Percentiles rank a stretch among this genome's conserved stretches.
Evolutionary conservation across 345 rosid genomes (phyloP).

Genomic region (Microcos paniculata): DNA sequence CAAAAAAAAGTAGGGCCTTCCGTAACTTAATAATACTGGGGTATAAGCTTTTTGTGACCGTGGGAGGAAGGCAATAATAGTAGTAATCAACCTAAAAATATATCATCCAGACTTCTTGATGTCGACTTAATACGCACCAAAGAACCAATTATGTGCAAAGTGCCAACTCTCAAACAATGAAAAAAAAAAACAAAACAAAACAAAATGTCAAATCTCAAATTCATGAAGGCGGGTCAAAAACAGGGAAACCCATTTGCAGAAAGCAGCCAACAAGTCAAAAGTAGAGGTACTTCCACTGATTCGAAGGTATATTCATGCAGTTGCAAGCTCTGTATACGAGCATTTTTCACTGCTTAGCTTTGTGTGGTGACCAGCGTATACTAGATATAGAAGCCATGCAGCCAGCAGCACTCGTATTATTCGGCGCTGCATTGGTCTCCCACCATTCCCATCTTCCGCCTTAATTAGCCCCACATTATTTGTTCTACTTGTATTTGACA

Average conservation of each 20-base stretch:
- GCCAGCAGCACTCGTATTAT: background rate
- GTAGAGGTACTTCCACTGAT: background rate
- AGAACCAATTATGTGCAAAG: background rate
- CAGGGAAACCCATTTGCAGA: background rate
- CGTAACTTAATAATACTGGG: too few relatives aligned
- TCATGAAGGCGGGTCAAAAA: background rate
- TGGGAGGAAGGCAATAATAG: background rate
- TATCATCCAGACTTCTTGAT: background rate
- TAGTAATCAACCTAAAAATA: background rate
- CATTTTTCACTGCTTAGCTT: background rate
- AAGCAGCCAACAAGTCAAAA: background rate
- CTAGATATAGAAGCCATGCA: background rate
- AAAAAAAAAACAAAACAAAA: too few relatives aligned
- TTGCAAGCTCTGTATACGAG: background rate
- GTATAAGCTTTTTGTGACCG: background rate
- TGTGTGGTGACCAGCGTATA: background rate
- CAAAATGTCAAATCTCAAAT: background rate
- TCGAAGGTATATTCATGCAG: background rate
- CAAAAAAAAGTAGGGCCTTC: constrained; percentile 4
- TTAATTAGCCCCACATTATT: background rate
- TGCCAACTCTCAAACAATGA: too few relatives aligned
- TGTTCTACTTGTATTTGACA: background rate
- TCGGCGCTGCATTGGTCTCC: background rate
- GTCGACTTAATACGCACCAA: background rate
- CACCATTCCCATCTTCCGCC: background rate